Evolutionary conservation across 305 asterid species (phyloP), one percentile per base, ranked within the genome.

Genomic region (Withania somnifera): DNA sequence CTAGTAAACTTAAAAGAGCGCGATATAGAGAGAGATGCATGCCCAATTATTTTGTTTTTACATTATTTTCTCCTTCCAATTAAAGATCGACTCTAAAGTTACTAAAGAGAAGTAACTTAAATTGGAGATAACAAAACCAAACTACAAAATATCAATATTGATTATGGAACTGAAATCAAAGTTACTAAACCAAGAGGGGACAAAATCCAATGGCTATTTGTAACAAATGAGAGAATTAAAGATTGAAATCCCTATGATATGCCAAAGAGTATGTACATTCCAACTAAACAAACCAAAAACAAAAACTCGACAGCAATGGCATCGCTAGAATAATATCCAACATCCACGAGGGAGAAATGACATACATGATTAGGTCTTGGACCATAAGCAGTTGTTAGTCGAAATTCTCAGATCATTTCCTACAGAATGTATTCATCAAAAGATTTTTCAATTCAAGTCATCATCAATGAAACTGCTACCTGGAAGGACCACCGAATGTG

Each of bases 231-330:
- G 47, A 64, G 15, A 17, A 66, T 8, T 9, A 66, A 50, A 11
- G 51, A 34, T 36, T 17, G 38, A 75, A 28, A 75, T 50, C 80
- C 58, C 28, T 47, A 30, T 17, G 60, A 75, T 28, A 15, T 2
- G 45, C 60, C 63, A 75, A 50, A 24, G 80, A 75, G 80, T 75
- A 28, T 75, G 63, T 73, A 75, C 80, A 75, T 51, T 50, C 47
- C 45, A 75, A 75, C 63, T 28, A 50, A 75, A 52, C 80, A 73
- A 73, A 45, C 22, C 56, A 45, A 17, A 24, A 14, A 42, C 10
- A 38, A 69, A 69, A 69, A 73, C 40, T 45, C 2, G 58, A 50
- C 58, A 14, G 13, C 38, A 22, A 71, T n/a, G n/a, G n/a, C n/a
- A 26, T 20, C 6, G n/a, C 17, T 51, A 75, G 47, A 75, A 75